Base-by-base conservation (phyloP, 2,329 filamentous ascomycete species). In the Domatiomyces catenatus region DNA sequence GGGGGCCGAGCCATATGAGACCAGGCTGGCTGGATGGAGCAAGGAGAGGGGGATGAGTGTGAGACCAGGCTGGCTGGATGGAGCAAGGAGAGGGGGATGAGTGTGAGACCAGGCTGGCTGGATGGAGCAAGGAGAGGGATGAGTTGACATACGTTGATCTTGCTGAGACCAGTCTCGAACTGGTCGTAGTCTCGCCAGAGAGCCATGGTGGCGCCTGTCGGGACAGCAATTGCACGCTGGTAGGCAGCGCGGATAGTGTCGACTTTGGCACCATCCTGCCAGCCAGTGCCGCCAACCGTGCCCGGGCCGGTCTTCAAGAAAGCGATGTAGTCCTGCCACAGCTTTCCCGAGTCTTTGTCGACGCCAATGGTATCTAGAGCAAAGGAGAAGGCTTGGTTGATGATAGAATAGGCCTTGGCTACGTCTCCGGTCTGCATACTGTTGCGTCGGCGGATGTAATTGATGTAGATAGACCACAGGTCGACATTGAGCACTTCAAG, bases 231-330 rank as follows among this genome's bases (percentile, higher is more conserved):
- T 12, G 90, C 90, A 49, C 83, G 83, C 61, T 95, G 89, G 64
- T 95, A 98, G 0, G 86, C 85, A 64, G 93, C 94, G 53, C 92
- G 83, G 48, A 98, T 70, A 59, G 85, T 75, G 61, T 98, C 92
- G 84, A 94, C 94, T 73, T 98, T 98, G 64, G 96, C 92, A 68
- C 90, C 85, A 63, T 96, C 92, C 67, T 96, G 89, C 93, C 92
- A 98, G 52, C 79, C 82, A 52, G 75, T 82, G 44, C 90, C 92
- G 22, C 89, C 90, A 52, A 92, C 78, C 52, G 80, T 80, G 5
- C 92, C 92, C 1, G 92, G 92, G 0, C 84, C 86, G 42, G 80
- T 85, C 63, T 88, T 89, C 66, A 96, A 79, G 63, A 98, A 95
- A 58, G 92, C 81, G 54, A 98, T 83, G 61, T 96, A 96, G 58